These are phyloP conservation scores for Penicillium herquei DNA, from an alignment of 495 filamentous ascomycete species.

Conservation along the genomic window DNA sequence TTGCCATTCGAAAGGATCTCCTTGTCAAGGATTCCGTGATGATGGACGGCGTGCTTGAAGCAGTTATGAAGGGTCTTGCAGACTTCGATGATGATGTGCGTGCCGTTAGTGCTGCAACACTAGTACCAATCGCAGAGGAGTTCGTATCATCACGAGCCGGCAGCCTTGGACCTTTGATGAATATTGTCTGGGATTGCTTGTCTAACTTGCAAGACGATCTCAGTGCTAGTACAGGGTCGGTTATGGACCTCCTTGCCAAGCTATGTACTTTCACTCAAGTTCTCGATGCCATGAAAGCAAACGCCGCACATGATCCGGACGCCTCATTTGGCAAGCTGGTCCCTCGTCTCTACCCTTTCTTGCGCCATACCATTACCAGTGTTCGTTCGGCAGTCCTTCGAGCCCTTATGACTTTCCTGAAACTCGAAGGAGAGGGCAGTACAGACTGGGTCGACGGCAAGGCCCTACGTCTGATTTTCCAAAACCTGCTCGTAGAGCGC, in stretches of 20 bases:
- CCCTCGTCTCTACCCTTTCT: constrained; percentile 90
- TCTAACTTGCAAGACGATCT: constrained; percentile 94
- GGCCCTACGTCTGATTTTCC: constrained; percentile 83
- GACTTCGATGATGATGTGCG: constrained; percentile 95
- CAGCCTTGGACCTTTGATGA: constrained; percentile 76
- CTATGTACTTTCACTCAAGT: constrained; percentile 94
- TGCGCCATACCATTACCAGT: constrained; percentile 94
- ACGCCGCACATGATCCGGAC: constrained; percentile 76
- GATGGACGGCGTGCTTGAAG: constrained; percentile 87
- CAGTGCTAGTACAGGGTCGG: constrained; percentile 92
- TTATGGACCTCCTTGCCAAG: constrained; percentile 96
- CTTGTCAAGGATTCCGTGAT: constrained; percentile 76
- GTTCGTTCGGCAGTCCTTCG: constrained; percentile 91
- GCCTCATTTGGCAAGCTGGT: constrained; percentile 90
- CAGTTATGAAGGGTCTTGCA: constrained; percentile 91
- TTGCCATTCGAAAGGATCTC: constrained; percentile 89
- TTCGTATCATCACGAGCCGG: constrained; percentile 79
- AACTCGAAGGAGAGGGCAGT: constrained; percentile 76
- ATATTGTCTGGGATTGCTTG: constrained; percentile 95
- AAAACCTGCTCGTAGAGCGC: constrained; percentile 91
- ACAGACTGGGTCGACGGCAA: constrained; percentile 91
- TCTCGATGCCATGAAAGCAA: constrained; percentile 87
- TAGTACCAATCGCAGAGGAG: constrained; percentile 93
- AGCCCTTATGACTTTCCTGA: constrained; percentile 87
- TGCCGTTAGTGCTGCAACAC: constrained; percentile 91